Evolutionary conservation across 176 grass and related monocot genomes (phyloP), one percentile per base, ranked within the genome.

Genomic region (Typha latifolia): DNA sequence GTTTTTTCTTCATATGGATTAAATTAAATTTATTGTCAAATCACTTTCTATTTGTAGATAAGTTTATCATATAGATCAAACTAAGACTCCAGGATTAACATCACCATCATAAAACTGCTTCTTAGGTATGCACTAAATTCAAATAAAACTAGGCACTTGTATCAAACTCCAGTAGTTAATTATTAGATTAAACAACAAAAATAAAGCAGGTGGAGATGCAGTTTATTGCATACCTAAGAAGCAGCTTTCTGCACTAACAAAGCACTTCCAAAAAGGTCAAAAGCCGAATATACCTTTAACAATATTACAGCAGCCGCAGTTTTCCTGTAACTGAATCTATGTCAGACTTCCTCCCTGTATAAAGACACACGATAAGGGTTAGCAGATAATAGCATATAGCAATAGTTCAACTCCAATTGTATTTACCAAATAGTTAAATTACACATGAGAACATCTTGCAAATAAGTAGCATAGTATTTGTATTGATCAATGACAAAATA

Each of bases 251-350:
- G n/a, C 19, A 68, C 12, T 14, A 68, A 55, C 8, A 55, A 55
- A 55, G 15, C 14, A 55, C 15, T 29, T 29, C 2, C 27, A 29
- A 29, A 55, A 18, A 55, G 51, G 14, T 18, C 18, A n/a, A n/a
- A 55, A 55, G 14, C 26, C 74, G 49, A 79, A 67, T 53, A 8
- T 76, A 67, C 63, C 34, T 12, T 1, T 62, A 31, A 62, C 5
- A 27, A 12, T 47, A 18, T 88, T 48, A 93, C 51, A 95, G 62
- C 51, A 90, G 79, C 61, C 65, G 68, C 61, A 95, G 32, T 62
- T 79, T 95, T 49, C 86, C 86, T 24, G 90, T 95, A 20, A 95
- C 74, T 49, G 82, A 79, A 86, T 95, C 80, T 37, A 90, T 81
- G 63, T 90, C 90, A 50, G 80, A 67, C 87, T 90, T 95, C 79